Base-by-base conservation (phyloP, 164 flowering plant species). In the Nelumbo lutea region DNA sequence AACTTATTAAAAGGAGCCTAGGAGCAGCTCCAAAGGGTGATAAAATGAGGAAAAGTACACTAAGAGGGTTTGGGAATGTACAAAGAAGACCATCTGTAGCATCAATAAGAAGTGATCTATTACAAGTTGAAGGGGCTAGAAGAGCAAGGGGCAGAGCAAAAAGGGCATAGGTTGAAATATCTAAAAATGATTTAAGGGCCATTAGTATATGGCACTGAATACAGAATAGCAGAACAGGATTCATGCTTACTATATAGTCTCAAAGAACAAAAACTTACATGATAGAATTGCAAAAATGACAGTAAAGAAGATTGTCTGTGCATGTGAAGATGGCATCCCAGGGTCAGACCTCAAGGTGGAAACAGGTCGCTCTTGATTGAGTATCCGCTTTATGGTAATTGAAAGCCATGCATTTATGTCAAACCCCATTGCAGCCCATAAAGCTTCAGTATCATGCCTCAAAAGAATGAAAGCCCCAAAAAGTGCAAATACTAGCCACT, bases 311-410 rank as follows among this genome's bases (percentile, higher is more conserved):
- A 91, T 82, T 70, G 90, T 84, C 67, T 88, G 91, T 3, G 93
- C 88, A 81, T 91, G 95, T 42, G 95, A 89, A 73, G 97, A 91
- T 65, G 97, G 95, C 95, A 91, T 91, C 52, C 95, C 97, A 14
- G 93, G 95, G 72, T 80, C 93, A 13, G 90, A 79, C 67, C 71
- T 81, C 67, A 70, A 51, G 43, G 78, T 76, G 2, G 91, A 27
- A 55, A 71, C 62, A 6, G 97, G 97, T 13, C 95, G 81, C 75
- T 89, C 82, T 68, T 91, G 97, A 71, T 91, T 91, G 40, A 91
- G 73, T 62, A 88, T 75, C 59, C 68, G 70, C 75, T 95, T 95
- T 48, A 91, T 82, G 8, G 44, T 50, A 3, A 79, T 46, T 0
- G 98, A 90, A 55, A 95, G 86, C 27, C 65, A 59, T 8, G 80